Base-by-base conservation (phyloP, 2,329 filamentous ascomycete species). In the Incumbomyces lentus region DNA sequence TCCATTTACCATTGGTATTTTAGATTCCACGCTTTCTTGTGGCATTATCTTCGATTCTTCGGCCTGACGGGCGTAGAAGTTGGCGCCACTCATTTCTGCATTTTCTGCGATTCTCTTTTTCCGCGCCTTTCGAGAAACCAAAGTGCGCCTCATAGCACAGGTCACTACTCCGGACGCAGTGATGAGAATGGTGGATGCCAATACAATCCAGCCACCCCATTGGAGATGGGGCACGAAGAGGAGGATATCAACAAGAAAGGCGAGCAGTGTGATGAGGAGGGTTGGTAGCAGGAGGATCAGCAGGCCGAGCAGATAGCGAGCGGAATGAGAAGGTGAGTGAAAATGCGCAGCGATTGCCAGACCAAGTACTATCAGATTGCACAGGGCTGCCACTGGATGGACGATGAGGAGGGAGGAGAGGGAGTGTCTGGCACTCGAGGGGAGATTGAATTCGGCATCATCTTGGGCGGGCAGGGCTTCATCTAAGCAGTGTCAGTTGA, bases 61-160 rank as follows among this genome's bases (percentile, higher is more conserved):
- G 10, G 64, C 64, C 56, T 75, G 67, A 49, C 82, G 75, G 58
- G 82, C 84, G 66, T 93, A 95, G 63, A 84, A 95, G 60, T 89
- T 92, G 59, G 92, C 81, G 22, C 90, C 90, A 62, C 86, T 96
- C 89, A 96, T 96, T 62, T 96, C 89, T 6, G 89, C 86, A 62
- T 96, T 95, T 64, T 93, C 85, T 2, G 81, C 87, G 61, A 96
- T 93, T 38, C 87, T 79, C 70, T 82, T 86, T 73, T 92, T 89
- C 52, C 89, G 78, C n/a, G 89, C 86, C 69, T 95, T 95, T 58
- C 90, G 79, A 64, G 86, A 86, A 51, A 95, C 86, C 48, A 96
- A 71, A 2, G 89, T 93, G 50, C 90, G 81, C 53, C 92, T 84
- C 88, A 96, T 96, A 17, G 87, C 88, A 63, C 89, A 98, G 7